Conservation (phyloP, 768 basidiomycete species). For the Suillus tomentosus region DNA sequence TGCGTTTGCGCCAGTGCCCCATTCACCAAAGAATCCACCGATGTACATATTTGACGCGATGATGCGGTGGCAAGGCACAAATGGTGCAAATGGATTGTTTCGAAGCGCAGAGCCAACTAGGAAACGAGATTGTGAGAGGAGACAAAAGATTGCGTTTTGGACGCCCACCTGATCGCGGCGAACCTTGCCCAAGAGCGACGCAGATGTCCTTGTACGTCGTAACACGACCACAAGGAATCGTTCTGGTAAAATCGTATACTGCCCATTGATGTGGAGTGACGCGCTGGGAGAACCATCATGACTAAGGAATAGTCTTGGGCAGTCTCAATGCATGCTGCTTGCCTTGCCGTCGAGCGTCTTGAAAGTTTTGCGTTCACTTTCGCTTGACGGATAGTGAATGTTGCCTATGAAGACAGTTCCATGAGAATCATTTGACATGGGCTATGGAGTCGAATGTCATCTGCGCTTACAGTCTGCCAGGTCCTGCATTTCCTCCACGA, state of each 20-base stretch:
- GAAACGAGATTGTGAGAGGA: not conserved
- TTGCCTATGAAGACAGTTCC: constrained; percentile 9
- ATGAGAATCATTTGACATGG: not conserved
- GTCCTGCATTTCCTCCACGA: constrained; percentile 8
- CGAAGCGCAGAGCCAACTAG: constrained; percentile 67
- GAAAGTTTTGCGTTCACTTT: constrained; percentile 23
- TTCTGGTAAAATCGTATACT: constrained; percentile 55
- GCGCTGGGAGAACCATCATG: constrained; percentile 40
- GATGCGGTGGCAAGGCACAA: constrained; percentile 71
- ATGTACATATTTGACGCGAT: constrained; percentile 61
- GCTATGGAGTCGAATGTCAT: not conserved
- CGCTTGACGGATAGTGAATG: constrained; percentile 18
- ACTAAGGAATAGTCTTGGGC: not conserved
- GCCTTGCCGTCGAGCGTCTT: constrained; percentile 33
- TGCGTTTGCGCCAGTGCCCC: constrained; percentile 45
- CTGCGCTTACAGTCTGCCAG: constrained; percentile 10
- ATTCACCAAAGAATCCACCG: constrained; percentile 67
- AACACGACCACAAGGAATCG: constrained; percentile 53
- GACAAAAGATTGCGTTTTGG: not conserved
- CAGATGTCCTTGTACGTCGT: constrained; percentile 60
- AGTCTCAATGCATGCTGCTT: constrained; percentile 6
- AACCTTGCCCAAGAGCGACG: constrained; percentile 50
- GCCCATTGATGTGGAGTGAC: constrained; percentile 59
- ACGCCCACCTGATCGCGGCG: constrained; percentile 62
- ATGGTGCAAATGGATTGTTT: constrained; percentile 67